Base-by-base conservation (phyloP, 2,329 filamentous ascomycete genomes). In the Aspergillus vadensis region DNA sequence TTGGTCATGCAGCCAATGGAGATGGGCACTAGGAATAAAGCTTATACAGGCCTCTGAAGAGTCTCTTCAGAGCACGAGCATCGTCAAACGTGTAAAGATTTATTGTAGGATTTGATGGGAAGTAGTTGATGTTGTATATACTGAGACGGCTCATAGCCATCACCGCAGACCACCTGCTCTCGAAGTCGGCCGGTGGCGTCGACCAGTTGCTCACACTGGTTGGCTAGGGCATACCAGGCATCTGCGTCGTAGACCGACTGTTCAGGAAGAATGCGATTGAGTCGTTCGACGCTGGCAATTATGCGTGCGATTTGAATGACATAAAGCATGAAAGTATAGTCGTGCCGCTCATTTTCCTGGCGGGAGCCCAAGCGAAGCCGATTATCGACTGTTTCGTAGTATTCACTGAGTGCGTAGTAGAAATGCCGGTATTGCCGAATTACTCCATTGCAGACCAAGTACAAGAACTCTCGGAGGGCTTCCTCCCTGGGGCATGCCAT, bases 241-340 rank as follows among this genome's bases (percentile, higher is more conserved):
- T 62, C 59, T 21, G 41, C 43, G 27, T 62, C 59, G 32, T 59
- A 59, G 12, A 19, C 21, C 12, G 56, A 21, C 23, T 55, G 23
- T 2, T 43, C 43, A 17, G 36, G 8, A 10, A 57, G 36, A 2
- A 9, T 51, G 25, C 36, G n/a, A 9, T 50, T 36, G 9, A 63
- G 14, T 15, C 59, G 44, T 17, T 27, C 17, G 15, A 62, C 21
- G 10, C 49, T 39, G 5, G 14, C 36, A n/a, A 58, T 25, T 21
- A 63, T 51, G 9, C 54, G 57, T 30, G 55, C 48, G 17, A 57
- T 47, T 43, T 62, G 48, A 19, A 43, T 12, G 6, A n/a, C n/a
- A 39, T 44, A 55, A 9, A 19, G 23, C 38, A n/a, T 8, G 23
- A 19, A 15, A 2, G 14, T 44, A 32, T 19, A 14, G n/a, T 32